Evolutionary conservation across 2,329 filamentous ascomycete species (phyloP).

Genomic region (Ceratocystis eucalypticola): DNA sequence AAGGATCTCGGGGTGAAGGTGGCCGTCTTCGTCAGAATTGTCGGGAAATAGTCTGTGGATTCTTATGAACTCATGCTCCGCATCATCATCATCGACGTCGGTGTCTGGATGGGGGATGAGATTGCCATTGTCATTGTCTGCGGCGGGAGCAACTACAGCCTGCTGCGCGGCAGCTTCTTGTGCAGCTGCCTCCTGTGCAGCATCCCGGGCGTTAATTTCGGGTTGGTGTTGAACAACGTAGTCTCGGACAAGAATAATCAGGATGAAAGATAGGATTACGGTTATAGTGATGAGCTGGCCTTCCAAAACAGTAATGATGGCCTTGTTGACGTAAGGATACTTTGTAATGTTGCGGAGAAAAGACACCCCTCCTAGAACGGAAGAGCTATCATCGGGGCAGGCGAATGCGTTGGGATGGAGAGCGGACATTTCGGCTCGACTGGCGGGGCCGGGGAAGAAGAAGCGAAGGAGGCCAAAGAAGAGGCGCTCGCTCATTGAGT

Average conservation of each 20-base stretch:
- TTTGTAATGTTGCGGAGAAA: conserved; percentile 51
- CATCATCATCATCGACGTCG: background rate
- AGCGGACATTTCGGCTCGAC: conserved; percentile 9
- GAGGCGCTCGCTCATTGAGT: conserved; percentile 1
- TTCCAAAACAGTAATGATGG: conserved; percentile 72
- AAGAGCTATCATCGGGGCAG: conserved; percentile 23
- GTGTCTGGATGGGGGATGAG: background rate
- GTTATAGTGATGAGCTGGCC: conserved; percentile 86
- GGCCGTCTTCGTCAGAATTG: background rate
- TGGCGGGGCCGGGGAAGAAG: conserved; percentile 9
- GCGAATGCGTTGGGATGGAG: conserved; percentile 14
- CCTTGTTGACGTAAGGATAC: conserved; percentile 59
- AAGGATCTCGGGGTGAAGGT: background rate
- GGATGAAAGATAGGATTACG: conserved; percentile 84
- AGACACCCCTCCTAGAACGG: conserved; percentile 43
- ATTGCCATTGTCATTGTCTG: background rate
- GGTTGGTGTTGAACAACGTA: conserved; percentile 98
- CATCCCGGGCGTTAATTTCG: conserved; percentile 60
- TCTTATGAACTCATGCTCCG: background rate
- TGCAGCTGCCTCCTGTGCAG: conserved; percentile 33
- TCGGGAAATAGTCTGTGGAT: background rate
- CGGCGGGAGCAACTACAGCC: background rate
- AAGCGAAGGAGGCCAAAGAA: conserved; percentile 9
- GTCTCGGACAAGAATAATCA: conserved; percentile 92
- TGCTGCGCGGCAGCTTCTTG: background rate